Conservation (phyloP, 352 stramenopile genomes). For the Pythium rhizo-oryzae region DNA sequence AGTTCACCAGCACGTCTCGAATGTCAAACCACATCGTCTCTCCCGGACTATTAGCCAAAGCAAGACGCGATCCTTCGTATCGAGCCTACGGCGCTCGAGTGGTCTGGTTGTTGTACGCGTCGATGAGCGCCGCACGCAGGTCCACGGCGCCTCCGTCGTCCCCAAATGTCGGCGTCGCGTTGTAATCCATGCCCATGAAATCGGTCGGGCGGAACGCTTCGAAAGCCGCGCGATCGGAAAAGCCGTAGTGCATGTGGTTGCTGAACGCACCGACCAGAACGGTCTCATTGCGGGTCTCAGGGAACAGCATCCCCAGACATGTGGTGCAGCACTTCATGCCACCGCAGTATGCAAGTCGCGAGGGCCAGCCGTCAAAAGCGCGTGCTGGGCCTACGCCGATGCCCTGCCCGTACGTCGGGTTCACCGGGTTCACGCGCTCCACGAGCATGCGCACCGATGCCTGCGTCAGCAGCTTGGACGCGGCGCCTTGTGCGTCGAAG, state of each 20-base stretch:
- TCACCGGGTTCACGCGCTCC: slow-evolving; percentile 43
- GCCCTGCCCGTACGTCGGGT: slow-evolving; percentile 45
- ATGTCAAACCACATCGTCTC: no score
- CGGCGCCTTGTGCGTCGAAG: slow-evolving; percentile 42
- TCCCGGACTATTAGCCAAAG: no score
- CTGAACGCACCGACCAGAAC: slow-evolving; percentile 16
- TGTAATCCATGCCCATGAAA: background rate
- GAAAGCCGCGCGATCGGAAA: background rate
- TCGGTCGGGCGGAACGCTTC: background rate
- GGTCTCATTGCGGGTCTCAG: background rate
- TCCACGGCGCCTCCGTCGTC: slow-evolving; percentile 6
- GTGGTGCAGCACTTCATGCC: slow-evolving; percentile 49
- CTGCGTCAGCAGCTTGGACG: slow-evolving; percentile 46
- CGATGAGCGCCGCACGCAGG: background rate
- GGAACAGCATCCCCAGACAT: slow-evolving; percentile 44
- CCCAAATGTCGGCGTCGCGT: background rate
- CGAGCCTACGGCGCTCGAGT: no score
- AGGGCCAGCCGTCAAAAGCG: slow-evolving; percentile 37
- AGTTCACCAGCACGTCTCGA: no score
- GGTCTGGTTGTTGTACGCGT: slow-evolving; percentile 5
- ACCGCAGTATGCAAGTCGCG: slow-evolving; percentile 51
- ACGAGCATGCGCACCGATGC: slow-evolving; percentile 49
- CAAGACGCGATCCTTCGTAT: no score
- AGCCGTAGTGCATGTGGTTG: slow-evolving; percentile 10
- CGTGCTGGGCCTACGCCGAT: slow-evolving; percentile 36